phyloP scores from a whole-genome alignment of 1,284 basidiomycete genomes.

The Cutaneotrichosporon sp. region DNA sequence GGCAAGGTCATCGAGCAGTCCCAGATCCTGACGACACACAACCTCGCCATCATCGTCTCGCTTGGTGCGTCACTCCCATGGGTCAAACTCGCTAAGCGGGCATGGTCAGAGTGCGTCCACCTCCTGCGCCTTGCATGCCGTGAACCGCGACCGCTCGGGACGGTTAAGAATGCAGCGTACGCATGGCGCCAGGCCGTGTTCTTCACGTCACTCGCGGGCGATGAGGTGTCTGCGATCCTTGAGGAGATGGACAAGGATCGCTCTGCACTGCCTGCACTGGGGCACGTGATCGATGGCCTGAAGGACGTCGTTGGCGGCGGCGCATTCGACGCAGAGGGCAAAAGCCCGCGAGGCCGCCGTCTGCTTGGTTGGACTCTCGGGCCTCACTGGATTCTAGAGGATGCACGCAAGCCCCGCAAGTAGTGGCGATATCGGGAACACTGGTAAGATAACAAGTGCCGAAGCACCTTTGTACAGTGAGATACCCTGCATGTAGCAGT shows the following conservation, averaged over 20 bases:
- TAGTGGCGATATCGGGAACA: not conserved
- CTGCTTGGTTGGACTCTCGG: slow-evolving; percentile 9
- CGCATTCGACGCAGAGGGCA: slow-evolving; percentile 6
- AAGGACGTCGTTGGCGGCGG: slow-evolving; percentile 1
- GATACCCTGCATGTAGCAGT: slow-evolving; percentile 4
- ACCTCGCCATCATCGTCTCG: slow-evolving; percentile 6
- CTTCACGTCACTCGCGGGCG: slow-evolving; percentile 9
- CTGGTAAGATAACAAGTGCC: not conserved
- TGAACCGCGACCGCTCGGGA: not conserved
- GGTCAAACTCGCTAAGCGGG: not conserved
- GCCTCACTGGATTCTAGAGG: slow-evolving; percentile 11
- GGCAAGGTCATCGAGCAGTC: slow-evolving; percentile 19
- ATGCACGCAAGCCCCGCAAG: slow-evolving; percentile 3
- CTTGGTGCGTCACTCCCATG: slow-evolving; percentile 8
- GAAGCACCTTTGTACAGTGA: not conserved
- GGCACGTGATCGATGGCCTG: slow-evolving; percentile 4
- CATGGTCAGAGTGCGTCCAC: not conserved
- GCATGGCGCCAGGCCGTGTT: slow-evolving; percentile 20
- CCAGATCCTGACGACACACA: slow-evolving; percentile 21
- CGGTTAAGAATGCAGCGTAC: slow-evolving; percentile 18
- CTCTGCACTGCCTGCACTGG: not conserved
- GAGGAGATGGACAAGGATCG: not conserved
- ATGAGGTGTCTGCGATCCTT: not conserved
- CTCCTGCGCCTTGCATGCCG: not conserved
- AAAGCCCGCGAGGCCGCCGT: not conserved